Conservation (phyloP, 768 basidiomycete species). For the Lepiota brunneoincarnata region DNA sequence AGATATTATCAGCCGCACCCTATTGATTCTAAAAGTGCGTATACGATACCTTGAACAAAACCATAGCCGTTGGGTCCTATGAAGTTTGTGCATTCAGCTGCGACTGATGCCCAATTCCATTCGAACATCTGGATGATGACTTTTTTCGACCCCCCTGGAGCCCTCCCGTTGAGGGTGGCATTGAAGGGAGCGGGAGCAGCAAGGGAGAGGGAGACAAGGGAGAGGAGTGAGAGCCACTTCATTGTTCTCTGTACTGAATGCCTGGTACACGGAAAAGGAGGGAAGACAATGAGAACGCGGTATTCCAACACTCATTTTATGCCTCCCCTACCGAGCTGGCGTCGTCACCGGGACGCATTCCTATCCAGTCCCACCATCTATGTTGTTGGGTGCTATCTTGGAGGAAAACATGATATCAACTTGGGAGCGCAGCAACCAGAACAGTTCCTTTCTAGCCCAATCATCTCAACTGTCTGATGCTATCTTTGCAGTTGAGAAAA, state of each 20-base stretch:
- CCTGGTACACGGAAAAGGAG: no score
- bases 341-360: no score
- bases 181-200: not conserved
- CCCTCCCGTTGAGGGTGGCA: constrained; percentile 7
- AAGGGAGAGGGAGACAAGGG: not conserved
- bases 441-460: no score
- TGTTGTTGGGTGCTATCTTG: no score
- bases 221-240: constrained; percentile 1
- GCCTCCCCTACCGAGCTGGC: no score
- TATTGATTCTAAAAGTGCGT: not conserved
- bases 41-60: constrained; percentile 56
- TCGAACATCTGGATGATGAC: constrained; percentile 74
- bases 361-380: no score
- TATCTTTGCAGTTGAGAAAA: no score
- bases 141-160: constrained; percentile 23
- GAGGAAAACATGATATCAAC: no score
- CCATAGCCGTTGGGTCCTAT: constrained; percentile 71
- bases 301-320: no score
- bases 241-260: not conserved
- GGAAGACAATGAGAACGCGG: no score
- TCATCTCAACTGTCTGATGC: no score
- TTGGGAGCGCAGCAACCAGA: no score
- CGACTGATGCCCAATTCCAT: constrained; percentile 62
- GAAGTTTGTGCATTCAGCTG: constrained; percentile 61
- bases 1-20: not conserved